Percentiles rank a stretch among this genome's conserved stretches.
These are phyloP conservation scores for Bipolaris zeicola DNA, from an alignment of 2,329 filamentous ascomycete genomes.

Conservation along the genomic window DNA sequence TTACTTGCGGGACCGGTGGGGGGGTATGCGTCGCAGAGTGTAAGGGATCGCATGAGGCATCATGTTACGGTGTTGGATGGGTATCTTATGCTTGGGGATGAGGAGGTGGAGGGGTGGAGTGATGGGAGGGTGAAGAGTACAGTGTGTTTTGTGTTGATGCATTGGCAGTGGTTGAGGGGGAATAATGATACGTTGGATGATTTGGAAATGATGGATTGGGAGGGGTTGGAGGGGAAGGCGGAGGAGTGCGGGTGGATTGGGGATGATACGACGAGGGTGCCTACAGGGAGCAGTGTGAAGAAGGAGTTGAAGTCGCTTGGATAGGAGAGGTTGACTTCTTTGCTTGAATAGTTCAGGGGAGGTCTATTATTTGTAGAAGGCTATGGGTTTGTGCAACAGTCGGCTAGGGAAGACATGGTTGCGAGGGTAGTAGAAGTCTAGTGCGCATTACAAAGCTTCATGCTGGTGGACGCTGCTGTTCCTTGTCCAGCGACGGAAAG, in stretches of 20 bases:
- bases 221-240: conserved; percentile 27
- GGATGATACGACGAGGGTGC: conserved; percentile 17
- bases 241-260: conserved; percentile 38
- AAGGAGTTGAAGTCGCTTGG: not conserved
- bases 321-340: not conserved
- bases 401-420: not conserved
- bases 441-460: conserved; percentile 1
- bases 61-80: conserved; percentile 35
- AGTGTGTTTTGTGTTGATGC: conserved; percentile 21
- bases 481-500: conserved; percentile 60
- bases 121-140: conserved; percentile 10
- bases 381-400: not conserved
- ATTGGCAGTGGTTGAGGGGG: conserved; percentile 39
- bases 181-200: conserved; percentile 32
- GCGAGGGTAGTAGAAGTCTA: not conserved
- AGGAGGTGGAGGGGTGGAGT: conserved; percentile 25
- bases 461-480: conserved; percentile 60
- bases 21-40: conserved; percentile 23
- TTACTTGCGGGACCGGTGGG: conserved; percentile 26
- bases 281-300: not conserved
- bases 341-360: not conserved
- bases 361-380: not conserved
- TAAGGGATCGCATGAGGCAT: conserved; percentile 37
- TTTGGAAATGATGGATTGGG: conserved; percentile 33
- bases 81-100: conserved; percentile 29